These are phyloP conservation scores for Penicillium cosmopolitanum DNA, from an alignment of 495 filamentous ascomycete species.

Conservation along the genomic window DNA sequence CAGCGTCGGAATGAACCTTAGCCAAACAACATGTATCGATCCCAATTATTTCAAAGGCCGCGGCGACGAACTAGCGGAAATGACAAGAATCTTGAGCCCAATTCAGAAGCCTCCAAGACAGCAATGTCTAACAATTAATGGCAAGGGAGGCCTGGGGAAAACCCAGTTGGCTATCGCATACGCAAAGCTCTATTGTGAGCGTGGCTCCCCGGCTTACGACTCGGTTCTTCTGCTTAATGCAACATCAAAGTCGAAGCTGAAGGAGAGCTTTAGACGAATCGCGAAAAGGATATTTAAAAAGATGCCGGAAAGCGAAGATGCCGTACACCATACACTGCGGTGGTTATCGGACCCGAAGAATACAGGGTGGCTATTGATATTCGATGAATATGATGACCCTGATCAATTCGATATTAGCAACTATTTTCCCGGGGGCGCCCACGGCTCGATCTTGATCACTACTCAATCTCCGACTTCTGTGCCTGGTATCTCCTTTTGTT, in stretches of 20 bases:
- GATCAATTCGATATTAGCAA: constrained; percentile 6
- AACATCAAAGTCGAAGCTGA: background rate
- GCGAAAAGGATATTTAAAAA: constrained; percentile 1
- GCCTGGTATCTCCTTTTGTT: background rate
- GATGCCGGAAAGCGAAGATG: background rate
- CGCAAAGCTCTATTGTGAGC: constrained; percentile 1
- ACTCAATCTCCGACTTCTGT: constrained; percentile 7
- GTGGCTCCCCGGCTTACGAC: background rate
- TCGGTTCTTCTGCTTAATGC: background rate
- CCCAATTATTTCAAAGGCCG: background rate
- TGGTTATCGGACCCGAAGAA: constrained; percentile 13
- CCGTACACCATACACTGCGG: constrained; percentile 1
- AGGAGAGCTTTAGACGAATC: background rate
- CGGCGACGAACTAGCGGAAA: background rate
- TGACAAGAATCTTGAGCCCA: background rate
- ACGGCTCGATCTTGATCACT: constrained; percentile 16
- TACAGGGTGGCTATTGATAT: constrained; percentile 18
- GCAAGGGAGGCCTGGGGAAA: background rate
- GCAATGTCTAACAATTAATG: background rate
- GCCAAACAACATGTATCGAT: background rate
- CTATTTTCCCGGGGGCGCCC: constrained; percentile 10
- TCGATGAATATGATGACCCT: constrained; percentile 19
- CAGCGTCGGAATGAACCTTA: background rate
- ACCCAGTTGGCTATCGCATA: background rate
- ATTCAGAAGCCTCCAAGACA: background rate